These are phyloP conservation scores for Alternaria solani DNA, from an alignment of 2,329 filamentous ascomycete species.

Conservation along the genomic window DNA sequence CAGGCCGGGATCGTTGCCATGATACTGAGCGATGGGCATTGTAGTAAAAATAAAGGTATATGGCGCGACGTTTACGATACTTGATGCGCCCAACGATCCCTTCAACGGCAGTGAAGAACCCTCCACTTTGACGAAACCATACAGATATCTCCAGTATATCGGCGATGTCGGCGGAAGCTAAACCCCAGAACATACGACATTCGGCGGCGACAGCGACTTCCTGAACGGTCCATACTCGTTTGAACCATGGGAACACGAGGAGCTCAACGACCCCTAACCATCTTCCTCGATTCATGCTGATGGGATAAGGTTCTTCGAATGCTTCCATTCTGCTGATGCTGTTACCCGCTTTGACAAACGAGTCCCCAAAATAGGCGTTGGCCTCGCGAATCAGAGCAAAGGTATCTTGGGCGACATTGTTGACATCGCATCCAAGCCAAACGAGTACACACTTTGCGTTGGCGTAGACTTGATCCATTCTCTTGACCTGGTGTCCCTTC, in stretches of 20 bases:
- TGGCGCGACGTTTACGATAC: fast-evolving
- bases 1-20: neutral
- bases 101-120: fast-evolving
- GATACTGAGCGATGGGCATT: fast-evolving
- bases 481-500: too few relatives aligned
- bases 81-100: neutral
- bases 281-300: fast-evolving
- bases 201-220: neutral
- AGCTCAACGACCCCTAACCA: fast-evolving
- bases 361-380: neutral
- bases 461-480: too few relatives aligned
- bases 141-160: neutral
- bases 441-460: too few relatives aligned
- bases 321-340: fast-evolving
- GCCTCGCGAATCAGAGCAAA: too few relatives aligned
- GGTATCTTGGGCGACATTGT: too few relatives aligned
- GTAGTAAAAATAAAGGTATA: fast-evolving
- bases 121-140: neutral
- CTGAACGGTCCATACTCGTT: neutral
- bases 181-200: neutral
- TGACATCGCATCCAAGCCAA: too few relatives aligned
- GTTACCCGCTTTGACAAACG: fast-evolving
- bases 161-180: neutral
- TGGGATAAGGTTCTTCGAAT: neutral
- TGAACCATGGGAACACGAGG: fast-evolving